Evolutionary conservation across 2,329 filamentous ascomycete species (phyloP).

Genomic region (Proliferodiscus dingleyae): DNA sequence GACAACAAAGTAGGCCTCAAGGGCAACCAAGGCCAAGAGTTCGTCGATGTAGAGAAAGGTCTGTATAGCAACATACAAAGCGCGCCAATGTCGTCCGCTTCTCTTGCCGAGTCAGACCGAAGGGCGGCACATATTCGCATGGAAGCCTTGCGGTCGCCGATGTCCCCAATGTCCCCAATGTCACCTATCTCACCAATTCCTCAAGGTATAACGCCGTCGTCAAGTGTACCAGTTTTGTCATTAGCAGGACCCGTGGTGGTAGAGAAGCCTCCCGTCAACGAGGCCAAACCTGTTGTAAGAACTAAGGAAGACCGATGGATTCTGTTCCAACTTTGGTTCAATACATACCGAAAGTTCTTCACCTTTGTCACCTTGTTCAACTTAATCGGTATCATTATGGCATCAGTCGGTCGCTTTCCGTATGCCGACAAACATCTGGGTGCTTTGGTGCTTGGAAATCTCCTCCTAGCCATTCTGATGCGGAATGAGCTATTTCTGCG

Average conservation of each 20-base stretch:
- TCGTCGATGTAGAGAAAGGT: conserved; percentile 34
- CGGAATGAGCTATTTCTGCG: conserved; percentile 38
- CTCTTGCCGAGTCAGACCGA: too few relatives aligned
- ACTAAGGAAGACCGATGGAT: conserved; percentile 30
- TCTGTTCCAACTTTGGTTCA: conserved; percentile 36
- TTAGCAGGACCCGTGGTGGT: conserved; percentile 25
- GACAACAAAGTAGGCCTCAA: conserved; percentile 9
- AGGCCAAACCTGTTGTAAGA: conserved; percentile 1
- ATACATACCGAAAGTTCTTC: conserved; percentile 39
- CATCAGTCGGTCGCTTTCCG: conserved; percentile 30
- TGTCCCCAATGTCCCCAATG: too few relatives aligned
- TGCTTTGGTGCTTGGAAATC: conserved; percentile 37
- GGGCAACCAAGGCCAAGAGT: conserved; percentile 16
- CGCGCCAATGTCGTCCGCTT: conserved; percentile 23
- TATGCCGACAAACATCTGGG: conserved; percentile 37
- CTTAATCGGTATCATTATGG: conserved; percentile 34
- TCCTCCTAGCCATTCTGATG: conserved; percentile 37
- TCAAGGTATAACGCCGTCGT: conserved; percentile 31
- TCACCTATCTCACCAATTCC: conserved; percentile 30
- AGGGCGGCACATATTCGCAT: too few relatives aligned
- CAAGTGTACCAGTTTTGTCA: conserved; percentile 26
- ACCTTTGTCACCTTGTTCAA: conserved; percentile 35
- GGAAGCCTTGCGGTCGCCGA: too few relatives aligned
- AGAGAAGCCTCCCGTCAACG: conserved; percentile 6
- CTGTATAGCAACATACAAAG: conserved; percentile 28